A percentile compares a stretch with the other conserved stretches of the same genome.
Conservation (phyloP, 1,139 yeast genomes). For the Suhomyces chickasaworum region DNA sequence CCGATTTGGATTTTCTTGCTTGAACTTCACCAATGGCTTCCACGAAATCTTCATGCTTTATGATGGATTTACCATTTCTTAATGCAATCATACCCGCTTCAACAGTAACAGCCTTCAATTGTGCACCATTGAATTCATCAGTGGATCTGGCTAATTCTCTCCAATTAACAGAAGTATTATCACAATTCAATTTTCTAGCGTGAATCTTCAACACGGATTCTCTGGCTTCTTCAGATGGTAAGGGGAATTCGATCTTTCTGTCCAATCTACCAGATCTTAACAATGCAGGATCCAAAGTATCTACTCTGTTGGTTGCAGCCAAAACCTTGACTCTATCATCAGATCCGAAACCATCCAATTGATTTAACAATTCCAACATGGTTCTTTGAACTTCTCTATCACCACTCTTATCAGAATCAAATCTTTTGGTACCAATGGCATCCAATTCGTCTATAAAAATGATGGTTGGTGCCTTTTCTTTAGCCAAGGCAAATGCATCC, state of each 20-base stretch:
- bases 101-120: slow-evolving; percentile 95
- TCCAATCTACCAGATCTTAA: slow-evolving; percentile 97
- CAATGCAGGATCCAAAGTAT: slow-evolving; percentile 94
- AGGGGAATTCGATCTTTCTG: slow-evolving; percentile 95
- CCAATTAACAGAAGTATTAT: slow-evolving; percentile 88
- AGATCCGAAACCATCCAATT: slow-evolving; percentile 97
- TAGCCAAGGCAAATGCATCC: slow-evolving; percentile 98
- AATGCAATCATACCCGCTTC: slow-evolving; percentile 99
- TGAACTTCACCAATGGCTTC: slow-evolving; percentile 98
- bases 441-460: slow-evolving; percentile 97
- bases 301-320: slow-evolving; percentile 98
- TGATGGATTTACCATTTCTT: slow-evolving; percentile 88
- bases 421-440: slow-evolving; percentile 98
- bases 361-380: slow-evolving; percentile 95
- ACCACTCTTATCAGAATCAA: slow-evolving; percentile 96
- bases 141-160: slow-evolving; percentile 96
- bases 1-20: slow-evolving; percentile 93
- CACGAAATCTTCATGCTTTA: slow-evolving; percentile 96
- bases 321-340: slow-evolving; percentile 96
- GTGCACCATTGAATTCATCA: slow-evolving; percentile 98
- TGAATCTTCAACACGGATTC: slow-evolving; percentile 96
- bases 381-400: slow-evolving; percentile 99
- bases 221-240: slow-evolving; percentile 96
- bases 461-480: slow-evolving; percentile 97
- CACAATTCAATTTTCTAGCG: slow-evolving; percentile 94